phyloP scores from a whole-genome alignment of 73 alveolate genomes.

The Halteria grandinella region DNA sequence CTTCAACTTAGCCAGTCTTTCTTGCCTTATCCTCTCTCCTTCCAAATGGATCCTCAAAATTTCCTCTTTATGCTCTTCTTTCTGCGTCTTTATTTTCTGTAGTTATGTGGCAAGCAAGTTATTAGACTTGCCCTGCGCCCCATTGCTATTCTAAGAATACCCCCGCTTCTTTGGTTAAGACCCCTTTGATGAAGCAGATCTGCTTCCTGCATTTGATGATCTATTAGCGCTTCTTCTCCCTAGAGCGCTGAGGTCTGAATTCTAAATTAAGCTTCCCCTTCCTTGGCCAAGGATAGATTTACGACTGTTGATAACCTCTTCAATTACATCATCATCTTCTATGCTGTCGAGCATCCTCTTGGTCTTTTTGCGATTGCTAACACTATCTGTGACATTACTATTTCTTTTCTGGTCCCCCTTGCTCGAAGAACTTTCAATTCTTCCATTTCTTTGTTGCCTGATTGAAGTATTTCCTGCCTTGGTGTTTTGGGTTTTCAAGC shows the following conservation, averaged over 20 bases:
- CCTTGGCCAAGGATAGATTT: too few relatives aligned
- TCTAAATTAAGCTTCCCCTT: too few relatives aligned
- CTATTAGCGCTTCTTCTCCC: too few relatives aligned
- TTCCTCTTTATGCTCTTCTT: neutral
- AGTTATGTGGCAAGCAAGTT: neutral
- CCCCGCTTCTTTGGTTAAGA: neutral
- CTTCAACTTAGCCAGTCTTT: neutral
- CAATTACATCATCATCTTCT: too few relatives aligned
- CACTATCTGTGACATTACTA: too few relatives aligned
- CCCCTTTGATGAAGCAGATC: too few relatives aligned
- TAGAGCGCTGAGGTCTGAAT: too few relatives aligned
- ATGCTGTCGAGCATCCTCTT: too few relatives aligned
- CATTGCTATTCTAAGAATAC: neutral
- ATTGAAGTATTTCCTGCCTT: neutral
- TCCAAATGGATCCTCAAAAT: neutral
- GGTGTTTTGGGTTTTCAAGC: neutral
- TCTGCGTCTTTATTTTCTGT: neutral
- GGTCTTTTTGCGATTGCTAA: too few relatives aligned
- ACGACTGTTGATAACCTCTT: too few relatives aligned
- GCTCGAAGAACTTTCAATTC: neutral
- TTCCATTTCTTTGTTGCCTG: neutral
- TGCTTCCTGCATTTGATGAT: too few relatives aligned
- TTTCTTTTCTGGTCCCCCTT: neutral
- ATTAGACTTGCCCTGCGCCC: constrained; percentile 1
- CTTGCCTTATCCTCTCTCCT: neutral